Evolutionary conservation across 192 early-diverging fungal genomes (phyloP).

Genomic region (Gonapodya sp.): DNA sequence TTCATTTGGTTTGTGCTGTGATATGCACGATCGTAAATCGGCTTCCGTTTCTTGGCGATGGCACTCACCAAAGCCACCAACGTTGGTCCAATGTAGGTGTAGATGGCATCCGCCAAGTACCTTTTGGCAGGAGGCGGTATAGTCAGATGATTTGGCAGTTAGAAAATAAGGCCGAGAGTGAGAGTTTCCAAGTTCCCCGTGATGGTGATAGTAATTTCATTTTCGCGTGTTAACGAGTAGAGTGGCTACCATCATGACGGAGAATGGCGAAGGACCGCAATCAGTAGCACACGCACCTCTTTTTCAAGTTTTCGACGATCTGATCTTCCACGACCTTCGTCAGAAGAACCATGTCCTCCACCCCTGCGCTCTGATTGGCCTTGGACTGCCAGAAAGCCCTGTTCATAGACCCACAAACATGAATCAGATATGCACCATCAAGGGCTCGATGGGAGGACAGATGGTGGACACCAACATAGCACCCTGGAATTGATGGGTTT

Average conservation of each 20-base stretch:
- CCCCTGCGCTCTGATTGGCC: constrained; percentile 22
- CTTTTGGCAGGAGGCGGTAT: too few species aligned
- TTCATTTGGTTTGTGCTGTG: too few species aligned
- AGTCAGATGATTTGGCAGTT: too few species aligned
- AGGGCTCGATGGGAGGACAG: background rate
- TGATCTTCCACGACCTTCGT: constrained; percentile 90
- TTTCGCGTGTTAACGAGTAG: too few species aligned
- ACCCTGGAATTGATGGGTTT: too few species aligned
- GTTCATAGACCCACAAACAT: too few species aligned
- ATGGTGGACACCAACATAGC: background rate
- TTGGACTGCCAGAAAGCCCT: constrained; percentile 3
- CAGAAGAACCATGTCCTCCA: constrained; percentile 82
- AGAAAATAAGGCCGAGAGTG: too few species aligned
- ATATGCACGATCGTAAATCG: too few species aligned
- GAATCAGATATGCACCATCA: background rate
- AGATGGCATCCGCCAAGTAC: constrained; percentile 48
- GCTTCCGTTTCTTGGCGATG: background rate
- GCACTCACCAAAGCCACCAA: constrained; percentile 35
- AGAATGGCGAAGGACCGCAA: too few species aligned
- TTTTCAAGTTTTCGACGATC: constrained; percentile 88
- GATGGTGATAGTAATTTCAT: too few species aligned
- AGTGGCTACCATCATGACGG: too few species aligned
- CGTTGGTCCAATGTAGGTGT: constrained; percentile 85
- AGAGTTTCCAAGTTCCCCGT: too few species aligned
- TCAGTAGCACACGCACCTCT: constrained; percentile 60